Evolutionary conservation across 31 red algal genomes (phyloP).

Genomic region (Asparagopsis taxiformis): DNA sequence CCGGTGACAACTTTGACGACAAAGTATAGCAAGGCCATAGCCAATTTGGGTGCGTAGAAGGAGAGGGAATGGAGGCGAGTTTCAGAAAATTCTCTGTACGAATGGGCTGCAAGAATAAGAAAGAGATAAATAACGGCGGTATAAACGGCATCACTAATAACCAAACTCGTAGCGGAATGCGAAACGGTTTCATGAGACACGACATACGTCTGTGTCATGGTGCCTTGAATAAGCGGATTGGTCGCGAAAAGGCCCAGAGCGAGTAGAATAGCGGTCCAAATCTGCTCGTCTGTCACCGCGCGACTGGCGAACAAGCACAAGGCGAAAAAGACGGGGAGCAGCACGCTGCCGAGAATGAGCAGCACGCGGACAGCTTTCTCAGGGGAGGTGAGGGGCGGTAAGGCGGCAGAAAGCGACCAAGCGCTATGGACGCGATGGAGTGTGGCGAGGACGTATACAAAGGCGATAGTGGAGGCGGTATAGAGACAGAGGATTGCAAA

Average conservation of each 20-base stretch:
- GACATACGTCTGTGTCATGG: neutral
- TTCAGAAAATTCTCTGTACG: conserved; percentile 52
- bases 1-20: conserved; percentile 49
- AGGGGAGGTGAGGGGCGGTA: conserved; percentile 12
- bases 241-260: conserved; percentile 43
- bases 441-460: conserved; percentile 48
- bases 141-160: conserved; percentile 59
- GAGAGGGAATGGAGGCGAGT: conserved; percentile 21
- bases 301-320: conserved; percentile 20
- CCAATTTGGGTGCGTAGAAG: conserved; percentile 73
- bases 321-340: conserved; percentile 51
- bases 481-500: conserved; percentile 50
- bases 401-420: neutral
- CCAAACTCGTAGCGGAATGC: conserved; percentile 15
- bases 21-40: conserved; percentile 28
- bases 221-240: conserved; percentile 41
- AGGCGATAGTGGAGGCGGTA: conserved; percentile 25
- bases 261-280: conserved; percentile 64
- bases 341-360: conserved; percentile 35
- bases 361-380: conserved; percentile 7
- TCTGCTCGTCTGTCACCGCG: conserved; percentile 62
- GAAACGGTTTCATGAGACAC: neutral
- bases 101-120: conserved; percentile 56
- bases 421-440: neutral
- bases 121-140: conserved; percentile 60